Evolutionary conservation across 2,329 filamentous ascomycete species (phyloP), one percentile per base, ranked within the genome.

Genomic region (Aureobasidium sp.): DNA sequence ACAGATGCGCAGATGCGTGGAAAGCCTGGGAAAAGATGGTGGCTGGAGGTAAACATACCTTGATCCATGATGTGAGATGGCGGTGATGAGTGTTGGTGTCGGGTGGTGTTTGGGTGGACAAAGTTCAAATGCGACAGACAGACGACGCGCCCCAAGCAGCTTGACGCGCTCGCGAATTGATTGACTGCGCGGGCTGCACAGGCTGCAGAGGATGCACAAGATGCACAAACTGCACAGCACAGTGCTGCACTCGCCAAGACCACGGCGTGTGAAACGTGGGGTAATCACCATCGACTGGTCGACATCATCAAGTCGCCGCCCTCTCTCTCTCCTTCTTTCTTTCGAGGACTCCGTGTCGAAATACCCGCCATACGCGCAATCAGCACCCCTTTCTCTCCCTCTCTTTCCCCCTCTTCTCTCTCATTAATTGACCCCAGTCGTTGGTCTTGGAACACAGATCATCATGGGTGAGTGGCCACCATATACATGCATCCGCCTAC

Each of bases 291-390:
- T 25, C 12, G 25, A 32, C 21, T 39, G 14, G 34, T 39, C 45
- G 24, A 39, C 34, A 49, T 38, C 34, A 39, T 49, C 32, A 39
- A 37, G 34, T 24, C 45, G 32, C 45, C 34, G n/a, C 24, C 30
- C 16, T 22, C 34, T 3, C 32, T 42, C 41, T 30, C 42, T 42
- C 51, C 56, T 55, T 38, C 56, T 62, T 63, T 56, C 55, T 61
- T 62, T 61, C 64, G 60, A 66, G 61, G 66, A 69, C 66, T 68
- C 66, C 65, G 66, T 64, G 66, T 68, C 66, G 61, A 63, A 61
- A 54, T 58, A 45, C 63, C 56, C 60, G 55, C 48, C 48, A 51
- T 55, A 58, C 48, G 55, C 60, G 52, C 57, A 40, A 53, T 56
- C 57, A 50, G 44, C 57, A 41, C 50, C 55, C 44, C 47, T 51